phyloP scores from a whole-genome alignment of 2,329 filamentous ascomycete species.

The Shiraia sp. region DNA sequence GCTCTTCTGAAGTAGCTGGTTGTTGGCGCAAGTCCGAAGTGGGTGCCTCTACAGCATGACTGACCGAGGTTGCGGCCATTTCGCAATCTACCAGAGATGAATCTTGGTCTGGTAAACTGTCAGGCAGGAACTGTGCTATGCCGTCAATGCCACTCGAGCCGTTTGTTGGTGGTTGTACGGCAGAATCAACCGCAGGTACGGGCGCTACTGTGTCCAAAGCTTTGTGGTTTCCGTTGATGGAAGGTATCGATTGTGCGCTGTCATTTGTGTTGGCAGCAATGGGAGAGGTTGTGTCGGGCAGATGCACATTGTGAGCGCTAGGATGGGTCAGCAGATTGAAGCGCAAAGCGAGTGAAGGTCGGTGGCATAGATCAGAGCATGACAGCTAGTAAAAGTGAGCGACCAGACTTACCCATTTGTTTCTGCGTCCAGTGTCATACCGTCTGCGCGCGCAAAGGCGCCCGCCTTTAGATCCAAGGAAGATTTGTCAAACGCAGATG shows the following conservation, averaged over 20 bases:
- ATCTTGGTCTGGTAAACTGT: slow-evolving; percentile 45
- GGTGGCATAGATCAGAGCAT: slow-evolving; percentile 1
- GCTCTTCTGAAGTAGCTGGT: slow-evolving; percentile 13
- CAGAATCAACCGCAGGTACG: slow-evolving; percentile 31
- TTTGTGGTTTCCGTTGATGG: slow-evolving; percentile 37
- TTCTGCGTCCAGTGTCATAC: slow-evolving; percentile 57
- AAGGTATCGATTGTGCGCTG: slow-evolving; percentile 27
- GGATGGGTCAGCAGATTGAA: slow-evolving; percentile 17
- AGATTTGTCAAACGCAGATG: slow-evolving; percentile 41
- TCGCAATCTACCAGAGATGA: slow-evolving; percentile 45
- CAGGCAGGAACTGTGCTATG: slow-evolving; percentile 48
- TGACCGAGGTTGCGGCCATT: slow-evolving; percentile 30
- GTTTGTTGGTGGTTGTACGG: slow-evolving; percentile 45
- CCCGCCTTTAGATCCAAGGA: slow-evolving; percentile 57
- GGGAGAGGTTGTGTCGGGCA: slow-evolving; percentile 35
- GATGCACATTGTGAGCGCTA: slow-evolving; percentile 42
- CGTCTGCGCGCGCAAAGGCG: slow-evolving; percentile 51
- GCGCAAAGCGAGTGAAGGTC: slow-evolving; percentile 11
- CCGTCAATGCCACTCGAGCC: slow-evolving; percentile 50
- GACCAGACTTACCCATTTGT: slow-evolving; percentile 68
- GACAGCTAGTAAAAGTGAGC: slow-evolving; percentile 4
- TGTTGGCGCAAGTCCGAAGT: slow-evolving; percentile 43
- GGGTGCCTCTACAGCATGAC: slow-evolving; percentile 48
- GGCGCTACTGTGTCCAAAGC: slow-evolving; percentile 27
- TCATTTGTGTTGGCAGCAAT: slow-evolving; percentile 20